phyloP scores from a whole-genome alignment of 2,329 filamentous ascomycete species.

The Biscogniauxia marginata region DNA sequence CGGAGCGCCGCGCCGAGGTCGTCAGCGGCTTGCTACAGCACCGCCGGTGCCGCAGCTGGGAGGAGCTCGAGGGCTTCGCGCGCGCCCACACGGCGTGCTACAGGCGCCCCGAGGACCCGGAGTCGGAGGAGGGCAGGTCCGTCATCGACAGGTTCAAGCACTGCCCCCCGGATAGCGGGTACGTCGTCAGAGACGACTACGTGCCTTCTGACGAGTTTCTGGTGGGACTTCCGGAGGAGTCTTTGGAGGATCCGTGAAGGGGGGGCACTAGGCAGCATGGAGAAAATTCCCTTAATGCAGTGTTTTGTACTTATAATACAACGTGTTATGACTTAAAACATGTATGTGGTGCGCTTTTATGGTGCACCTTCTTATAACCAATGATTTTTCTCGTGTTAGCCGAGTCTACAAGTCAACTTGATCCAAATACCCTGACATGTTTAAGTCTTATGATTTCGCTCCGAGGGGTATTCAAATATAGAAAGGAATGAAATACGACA shows the following conservation, averaged over 20 bases:
- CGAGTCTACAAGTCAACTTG: no score
- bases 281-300: no score
- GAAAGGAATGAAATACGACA: no score
- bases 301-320: no score
- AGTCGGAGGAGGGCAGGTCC: background rate
- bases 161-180: conserved; percentile 13
- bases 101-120: conserved; percentile 12
- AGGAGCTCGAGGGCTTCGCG: conserved; percentile 25
- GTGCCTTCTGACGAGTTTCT: conserved; percentile 9
- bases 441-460: no score
- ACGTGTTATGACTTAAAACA: no score
- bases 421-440: no score
- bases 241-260: conserved; percentile 5
- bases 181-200: conserved; percentile 11
- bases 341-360: no score
- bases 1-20: conserved; percentile 14
- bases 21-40: conserved; percentile 23
- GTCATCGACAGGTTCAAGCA: conserved; percentile 17
- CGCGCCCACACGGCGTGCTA: conserved; percentile 18
- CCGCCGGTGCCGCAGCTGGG: conserved; percentile 30
- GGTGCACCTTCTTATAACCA: no score
- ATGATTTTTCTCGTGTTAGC: no score
- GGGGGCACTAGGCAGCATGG: no score
- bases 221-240: conserved; percentile 15
- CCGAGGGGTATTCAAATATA: no score